Base-by-base conservation (phyloP, 2,329 filamentous ascomycete species). In the Akanthomyces dipterigenus region DNA sequence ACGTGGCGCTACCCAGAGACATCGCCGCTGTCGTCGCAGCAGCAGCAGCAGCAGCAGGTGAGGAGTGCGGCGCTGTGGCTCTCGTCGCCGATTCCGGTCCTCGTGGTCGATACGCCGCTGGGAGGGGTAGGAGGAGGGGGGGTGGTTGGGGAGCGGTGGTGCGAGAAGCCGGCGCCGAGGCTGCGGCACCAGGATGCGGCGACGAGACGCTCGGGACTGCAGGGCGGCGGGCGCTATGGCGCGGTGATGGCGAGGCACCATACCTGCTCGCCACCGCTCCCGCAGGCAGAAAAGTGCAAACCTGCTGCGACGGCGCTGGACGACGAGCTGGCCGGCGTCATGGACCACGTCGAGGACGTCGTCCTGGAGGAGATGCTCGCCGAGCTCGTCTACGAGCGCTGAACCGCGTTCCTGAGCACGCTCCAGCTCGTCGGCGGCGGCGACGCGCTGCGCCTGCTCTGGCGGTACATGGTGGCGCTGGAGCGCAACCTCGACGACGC, bases 341-440 rank as follows among this genome's bases (percentile, higher is more conserved):
- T 58, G 22, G 45, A 58, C 22, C 22, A 31, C 22, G 55, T 40
- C 16, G 45, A 50, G 24, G 54, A 56, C 26, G 26, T 46, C 5
- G 54, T 11, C 11, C 26, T 56, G 22, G 51, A 61, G 9, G 62
- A 61, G 20, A 54, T 67, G 7, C 48, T 72, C 1, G 65, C 66
- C 11, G 68, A 71, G 38, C 43, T 71, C 1, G 61, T 70, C 0
- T 66, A 70, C 48, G 65, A 68, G 6, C 62, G 65, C 3, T 73
- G 71, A 71, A 59, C 68, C 1, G 64, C 65, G 4, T 65, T 62
- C 7, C 58, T 73, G 11, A 18, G 22, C n/a, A 26, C 48, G 2
- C 65, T 31, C 59, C 61, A 1, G n/a, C 70, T 2, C 62, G 66
- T 6, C 63, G 66, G 50, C 59, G 64, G 0, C 63, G 63, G 3